Percentiles rank a stretch among this genome's conserved stretches.
phyloP scores from a whole-genome alignment of 2,329 filamentous ascomycete species.

The Ophiostoma tasmaniense region DNA sequence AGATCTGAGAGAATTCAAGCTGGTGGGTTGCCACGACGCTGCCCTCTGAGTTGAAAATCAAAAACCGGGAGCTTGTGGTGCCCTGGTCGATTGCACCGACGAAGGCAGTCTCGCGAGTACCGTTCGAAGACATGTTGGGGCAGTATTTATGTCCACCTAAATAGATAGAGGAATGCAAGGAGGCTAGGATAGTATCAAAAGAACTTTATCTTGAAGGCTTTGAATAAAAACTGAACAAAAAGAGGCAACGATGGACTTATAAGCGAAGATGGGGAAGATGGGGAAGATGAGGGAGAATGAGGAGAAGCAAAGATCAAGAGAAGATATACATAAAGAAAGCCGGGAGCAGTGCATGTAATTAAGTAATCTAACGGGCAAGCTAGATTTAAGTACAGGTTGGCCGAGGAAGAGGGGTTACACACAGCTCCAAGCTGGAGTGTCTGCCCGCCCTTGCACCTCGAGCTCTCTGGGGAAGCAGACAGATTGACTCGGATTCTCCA shows the following conservation, averaged over 20 bases:
- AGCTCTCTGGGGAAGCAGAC: slow-evolving; percentile 8
- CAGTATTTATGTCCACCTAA: not conserved
- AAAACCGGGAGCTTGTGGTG: slow-evolving; percentile 79
- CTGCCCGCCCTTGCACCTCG: not conserved
- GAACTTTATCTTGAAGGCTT: not conserved
- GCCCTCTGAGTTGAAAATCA: slow-evolving; percentile 77
- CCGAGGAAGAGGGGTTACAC: not conserved
- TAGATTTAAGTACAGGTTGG: slow-evolving; percentile 1
- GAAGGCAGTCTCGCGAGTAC: slow-evolving; percentile 44
- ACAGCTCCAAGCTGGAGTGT: not conserved
- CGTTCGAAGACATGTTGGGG: slow-evolving; percentile 20
- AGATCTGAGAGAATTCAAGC: slow-evolving; percentile 76
- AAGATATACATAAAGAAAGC: not conserved
- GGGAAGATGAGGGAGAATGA: not conserved
- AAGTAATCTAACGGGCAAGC: not conserved
- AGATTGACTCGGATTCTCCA: slow-evolving; percentile 10
- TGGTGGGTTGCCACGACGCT: slow-evolving; percentile 75
- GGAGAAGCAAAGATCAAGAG: not conserved
- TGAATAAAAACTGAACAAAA: not conserved
- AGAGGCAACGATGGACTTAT: not conserved
- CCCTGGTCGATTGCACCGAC: slow-evolving; percentile 87
- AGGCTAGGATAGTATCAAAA: not conserved
- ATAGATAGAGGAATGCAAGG: not conserved
- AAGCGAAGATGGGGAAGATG: not conserved
- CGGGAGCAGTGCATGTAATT: not conserved